A percentile compares a stretch with the other conserved stretches of the same genome.
These are phyloP conservation scores for Chaetomium sp. DNA, from an alignment of 2,329 filamentous ascomycete species.

Conservation along the genomic window DNA sequence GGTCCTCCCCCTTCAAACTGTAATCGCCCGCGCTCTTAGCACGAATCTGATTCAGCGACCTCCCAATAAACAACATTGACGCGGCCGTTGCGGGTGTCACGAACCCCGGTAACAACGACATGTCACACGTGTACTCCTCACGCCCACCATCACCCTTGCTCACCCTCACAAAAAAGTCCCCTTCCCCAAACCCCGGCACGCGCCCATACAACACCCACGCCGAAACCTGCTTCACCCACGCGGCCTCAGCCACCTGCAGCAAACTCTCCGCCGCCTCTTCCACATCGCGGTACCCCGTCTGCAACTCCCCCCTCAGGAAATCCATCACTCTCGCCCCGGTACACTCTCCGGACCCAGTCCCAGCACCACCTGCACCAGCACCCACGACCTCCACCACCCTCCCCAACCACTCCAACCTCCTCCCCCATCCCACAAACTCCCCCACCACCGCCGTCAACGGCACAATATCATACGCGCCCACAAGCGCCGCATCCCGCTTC, in stretches of 20 bases:
- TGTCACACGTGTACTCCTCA: constrained; percentile 53
- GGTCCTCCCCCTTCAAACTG: constrained; percentile 45
- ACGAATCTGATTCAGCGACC: constrained; percentile 78
- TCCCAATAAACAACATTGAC: constrained; percentile 86
- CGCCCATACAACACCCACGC: constrained; percentile 89
- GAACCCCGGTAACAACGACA: constrained; percentile 67
- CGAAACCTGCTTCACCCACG: constrained; percentile 86
- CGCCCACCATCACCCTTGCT: constrained; percentile 23
- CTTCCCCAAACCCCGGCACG: constrained; percentile 65
- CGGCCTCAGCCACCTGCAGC: constrained; percentile 71
- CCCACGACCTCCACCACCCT: constrained; percentile 62
- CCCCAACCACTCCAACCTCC: constrained; percentile 82
- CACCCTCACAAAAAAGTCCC: constrained; percentile 71
- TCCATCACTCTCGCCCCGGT: constrained; percentile 72
- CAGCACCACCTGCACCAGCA: constrained; percentile 20
- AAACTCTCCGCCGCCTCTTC: constrained; percentile 69
- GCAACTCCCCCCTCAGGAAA: constrained; percentile 64
- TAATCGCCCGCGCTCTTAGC: constrained; percentile 43
- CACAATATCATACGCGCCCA: constrained; percentile 90
- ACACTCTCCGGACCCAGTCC: constrained; percentile 32
- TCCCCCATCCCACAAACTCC: constrained; percentile 82
- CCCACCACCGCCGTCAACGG: constrained; percentile 77
- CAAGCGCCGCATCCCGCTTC: constrained; percentile 66
- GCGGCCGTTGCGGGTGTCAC: constrained; percentile 66
- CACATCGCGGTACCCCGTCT: constrained; percentile 84